Evolutionary conservation across 164 flowering plant genomes (phyloP), one percentile per base, ranked within the genome.

Genomic region (Stephania japonica): DNA sequence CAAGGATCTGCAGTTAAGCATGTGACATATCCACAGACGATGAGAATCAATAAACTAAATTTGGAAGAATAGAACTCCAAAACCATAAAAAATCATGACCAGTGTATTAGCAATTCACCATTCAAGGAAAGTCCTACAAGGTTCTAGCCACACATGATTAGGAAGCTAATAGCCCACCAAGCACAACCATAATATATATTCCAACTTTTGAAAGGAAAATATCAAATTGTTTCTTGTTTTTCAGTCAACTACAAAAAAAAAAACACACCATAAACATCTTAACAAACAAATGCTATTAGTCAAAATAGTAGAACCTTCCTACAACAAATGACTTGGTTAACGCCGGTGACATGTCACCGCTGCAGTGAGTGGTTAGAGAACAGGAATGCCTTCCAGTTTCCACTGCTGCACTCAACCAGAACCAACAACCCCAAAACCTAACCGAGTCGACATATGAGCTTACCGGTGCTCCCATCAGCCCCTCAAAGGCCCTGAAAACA

Each of bases 401-500:
- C 80, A 78, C 85, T 56, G 84, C 81, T 81, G 78, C 75, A 78
- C 73, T 42, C 73, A 70, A 76, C 75, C 74, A 71, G 75, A 85
- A 80, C 72, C 86, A 85, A 86, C 78, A 84, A 83, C 78, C 73
- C 61, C 78, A 78, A 86, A 83, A 83, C 85, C 80, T 86, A 91
- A 87, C 86, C 82, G 91, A 84, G 85, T 80, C 43, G 88, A 80
- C 78, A 78, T 81, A 85, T 83, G 86, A 86, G 86, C 84, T 83
- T 84, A 87, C 73, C 70, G 73, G 78, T 83, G 87, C 88, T 85
- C 88, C 89, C 85, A 76, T 80, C 87, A 84, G 79, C 89, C 89
- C 86, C 85, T 84, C 83, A 82, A 81, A 82, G 70, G 80, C 87
- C 93, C 96, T 88, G 94, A 88, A 90, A 88, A 80, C 76, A 86